These are phyloP conservation scores for Ceratocystis albifundus DNA, from an alignment of 2,329 filamentous ascomycete genomes.

Conservation along the genomic window DNA sequence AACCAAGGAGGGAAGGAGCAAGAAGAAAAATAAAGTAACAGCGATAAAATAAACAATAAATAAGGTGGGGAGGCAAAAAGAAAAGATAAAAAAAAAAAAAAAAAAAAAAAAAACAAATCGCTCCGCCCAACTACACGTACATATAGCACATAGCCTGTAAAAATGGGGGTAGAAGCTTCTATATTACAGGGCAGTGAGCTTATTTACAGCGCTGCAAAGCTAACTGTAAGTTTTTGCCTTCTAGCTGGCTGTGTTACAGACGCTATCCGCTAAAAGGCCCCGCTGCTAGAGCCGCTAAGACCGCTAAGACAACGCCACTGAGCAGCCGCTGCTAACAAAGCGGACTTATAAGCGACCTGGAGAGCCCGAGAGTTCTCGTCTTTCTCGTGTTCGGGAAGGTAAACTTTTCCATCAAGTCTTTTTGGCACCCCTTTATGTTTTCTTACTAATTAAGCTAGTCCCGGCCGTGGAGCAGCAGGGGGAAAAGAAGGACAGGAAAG, in stretches of 20 bases:
- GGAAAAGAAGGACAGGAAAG: neutral
- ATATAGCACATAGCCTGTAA: neutral
- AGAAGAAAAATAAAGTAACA: neutral
- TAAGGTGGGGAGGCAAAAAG: neutral
- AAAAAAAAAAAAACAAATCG: no score
- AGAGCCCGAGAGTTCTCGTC: constrained; percentile 2
- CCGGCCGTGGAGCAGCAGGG: neutral
- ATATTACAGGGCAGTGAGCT: neutral
- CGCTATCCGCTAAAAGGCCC: neutral
- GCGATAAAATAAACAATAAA: neutral
- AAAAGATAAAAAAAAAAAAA: no score
- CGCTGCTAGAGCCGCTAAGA: neutral
- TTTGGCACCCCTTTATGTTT: no score
- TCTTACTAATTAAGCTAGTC: no score
- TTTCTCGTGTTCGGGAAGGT: neutral
- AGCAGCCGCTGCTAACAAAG: neutral
- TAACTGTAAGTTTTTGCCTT: neutral
- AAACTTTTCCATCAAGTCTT: neutral
- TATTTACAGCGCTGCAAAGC: neutral
- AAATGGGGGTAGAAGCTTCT: neutral
- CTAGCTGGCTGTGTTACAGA: neutral
- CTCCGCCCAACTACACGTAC: no score
- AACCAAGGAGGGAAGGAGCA: constrained; percentile 4
- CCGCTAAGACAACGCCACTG: neutral
- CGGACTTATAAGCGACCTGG: neutral